Conservation (phyloP, 2,329 filamentous ascomycete species). For the Trichothecium sympodiale region DNA sequence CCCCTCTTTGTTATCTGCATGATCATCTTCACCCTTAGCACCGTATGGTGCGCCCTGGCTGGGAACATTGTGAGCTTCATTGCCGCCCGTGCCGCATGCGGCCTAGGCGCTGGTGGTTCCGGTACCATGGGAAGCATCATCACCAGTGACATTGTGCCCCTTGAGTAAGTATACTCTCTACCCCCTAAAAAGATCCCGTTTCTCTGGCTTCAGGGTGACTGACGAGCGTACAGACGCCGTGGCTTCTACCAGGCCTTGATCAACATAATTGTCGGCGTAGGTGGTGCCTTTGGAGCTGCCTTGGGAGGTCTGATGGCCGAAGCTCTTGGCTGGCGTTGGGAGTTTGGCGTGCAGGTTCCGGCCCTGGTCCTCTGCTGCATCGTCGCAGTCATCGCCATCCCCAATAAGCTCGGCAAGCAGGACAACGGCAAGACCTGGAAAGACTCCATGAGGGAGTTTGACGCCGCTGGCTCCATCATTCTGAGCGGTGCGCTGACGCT, state of each 20-base stretch:
- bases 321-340: conserved; percentile 62
- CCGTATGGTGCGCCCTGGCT: conserved; percentile 58
- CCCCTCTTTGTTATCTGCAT: conserved; percentile 53
- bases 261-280: conserved; percentile 53
- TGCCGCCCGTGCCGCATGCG: neutral
- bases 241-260: conserved; percentile 63
- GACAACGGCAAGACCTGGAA: conserved; percentile 32
- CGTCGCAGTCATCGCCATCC: conserved; percentile 36
- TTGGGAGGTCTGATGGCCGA: conserved; percentile 62
- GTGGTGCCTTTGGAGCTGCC: conserved; percentile 50
- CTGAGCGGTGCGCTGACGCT: conserved; percentile 43
- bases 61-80: conserved; percentile 60
- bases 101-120: neutral
- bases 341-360: conserved; percentile 53
- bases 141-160: neutral
- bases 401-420: conserved; percentile 38
- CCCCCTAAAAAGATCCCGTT: no score
- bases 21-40: conserved; percentile 52
- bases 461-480: conserved; percentile 41
- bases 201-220: neutral
- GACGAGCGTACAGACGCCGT: conserved; percentile 25
- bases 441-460: conserved; percentile 41
- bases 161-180: neutral
- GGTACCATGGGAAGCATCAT: conserved; percentile 2
- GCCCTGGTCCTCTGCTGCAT: conserved; percentile 33